phyloP scores from a whole-genome alignment of 192 early-diverging fungal genomes.

The Gryganskiella cystojenkinii region DNA sequence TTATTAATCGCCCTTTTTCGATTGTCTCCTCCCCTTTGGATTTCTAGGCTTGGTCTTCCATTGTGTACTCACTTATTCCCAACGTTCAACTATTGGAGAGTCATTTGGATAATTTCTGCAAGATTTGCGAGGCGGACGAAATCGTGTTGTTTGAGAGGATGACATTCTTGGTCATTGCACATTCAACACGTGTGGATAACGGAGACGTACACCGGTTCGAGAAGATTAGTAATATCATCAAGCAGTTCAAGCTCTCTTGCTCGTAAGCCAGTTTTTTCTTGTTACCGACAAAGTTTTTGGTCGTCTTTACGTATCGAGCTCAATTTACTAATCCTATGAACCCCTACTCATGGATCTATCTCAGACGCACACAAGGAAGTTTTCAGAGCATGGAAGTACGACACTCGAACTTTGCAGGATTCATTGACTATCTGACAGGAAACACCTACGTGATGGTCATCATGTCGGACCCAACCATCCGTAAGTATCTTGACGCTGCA shows the following conservation, averaged over 20 bases:
- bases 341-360: background rate
- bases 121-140: slow-evolving; percentile 91
- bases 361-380: slow-evolving; percentile 79
- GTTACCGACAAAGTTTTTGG: background rate
- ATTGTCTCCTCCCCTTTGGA: slow-evolving; percentile 28
- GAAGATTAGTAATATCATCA: slow-evolving; percentile 92
- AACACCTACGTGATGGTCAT: slow-evolving; percentile 93
- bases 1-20: slow-evolving; percentile 54
- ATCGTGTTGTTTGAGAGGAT: slow-evolving; percentile 95
- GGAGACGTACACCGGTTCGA: slow-evolving; percentile 86
- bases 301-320: no score
- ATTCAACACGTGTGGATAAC: slow-evolving; percentile 68
- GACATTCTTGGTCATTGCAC: slow-evolving; percentile 96
- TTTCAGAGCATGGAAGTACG: slow-evolving; percentile 93
- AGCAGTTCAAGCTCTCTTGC: slow-evolving; percentile 90
- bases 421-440: slow-evolving; percentile 83
- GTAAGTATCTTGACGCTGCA: slow-evolving; percentile 62
- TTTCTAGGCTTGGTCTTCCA: slow-evolving; percentile 93
- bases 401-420: slow-evolving; percentile 77
- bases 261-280: slow-evolving; percentile 55
- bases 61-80: slow-evolving; percentile 95
- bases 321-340: background rate
- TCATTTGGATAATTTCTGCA: slow-evolving; percentile 83
- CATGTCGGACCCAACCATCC: slow-evolving; percentile 83
- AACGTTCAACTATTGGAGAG: slow-evolving; percentile 86